These are phyloP conservation scores for Dendrobium huoshanense DNA, from an alignment of 106 monocot genomes.

Conservation along the genomic window DNA sequence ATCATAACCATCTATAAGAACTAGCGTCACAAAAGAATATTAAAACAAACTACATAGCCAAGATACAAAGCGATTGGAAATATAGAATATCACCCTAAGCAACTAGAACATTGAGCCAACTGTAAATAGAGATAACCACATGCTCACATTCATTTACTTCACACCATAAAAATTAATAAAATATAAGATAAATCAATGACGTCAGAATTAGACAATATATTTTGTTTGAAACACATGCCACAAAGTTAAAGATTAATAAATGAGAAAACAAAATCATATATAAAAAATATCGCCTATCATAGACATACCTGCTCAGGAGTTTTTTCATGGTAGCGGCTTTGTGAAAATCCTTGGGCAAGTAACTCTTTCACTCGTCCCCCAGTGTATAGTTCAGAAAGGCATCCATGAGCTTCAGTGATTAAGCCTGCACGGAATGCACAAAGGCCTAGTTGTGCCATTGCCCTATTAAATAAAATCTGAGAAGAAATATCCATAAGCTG, in stretches of 20 bases:
- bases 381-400: slow-evolving; percentile 79
- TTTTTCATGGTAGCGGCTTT: slow-evolving; percentile 93
- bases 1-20: background rate
- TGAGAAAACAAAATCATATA: background rate
- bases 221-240: background rate
- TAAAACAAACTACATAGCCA: background rate
- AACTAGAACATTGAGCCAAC: background rate
- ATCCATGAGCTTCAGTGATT: slow-evolving; percentile 80
- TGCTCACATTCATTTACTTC: background rate
- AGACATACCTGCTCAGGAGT: slow-evolving; percentile 86
- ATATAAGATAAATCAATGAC: background rate
- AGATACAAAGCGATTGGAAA: background rate
- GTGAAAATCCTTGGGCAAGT: slow-evolving; percentile 85
- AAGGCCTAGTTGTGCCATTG: slow-evolving; percentile 94
- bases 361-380: slow-evolving; percentile 89
- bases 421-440: slow-evolving; percentile 91
- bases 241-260: background rate
- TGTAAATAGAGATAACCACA: background rate
- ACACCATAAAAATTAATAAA: background rate
- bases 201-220: background rate
- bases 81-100: background rate
- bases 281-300: background rate
- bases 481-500: slow-evolving; percentile 92
- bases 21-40: background rate
- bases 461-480: slow-evolving; percentile 92